Evolutionary conservation across 441 rosid genomes (phyloP), one percentile per base, ranked within the genome.

Genomic region (Euphorbia celastroides): DNA sequence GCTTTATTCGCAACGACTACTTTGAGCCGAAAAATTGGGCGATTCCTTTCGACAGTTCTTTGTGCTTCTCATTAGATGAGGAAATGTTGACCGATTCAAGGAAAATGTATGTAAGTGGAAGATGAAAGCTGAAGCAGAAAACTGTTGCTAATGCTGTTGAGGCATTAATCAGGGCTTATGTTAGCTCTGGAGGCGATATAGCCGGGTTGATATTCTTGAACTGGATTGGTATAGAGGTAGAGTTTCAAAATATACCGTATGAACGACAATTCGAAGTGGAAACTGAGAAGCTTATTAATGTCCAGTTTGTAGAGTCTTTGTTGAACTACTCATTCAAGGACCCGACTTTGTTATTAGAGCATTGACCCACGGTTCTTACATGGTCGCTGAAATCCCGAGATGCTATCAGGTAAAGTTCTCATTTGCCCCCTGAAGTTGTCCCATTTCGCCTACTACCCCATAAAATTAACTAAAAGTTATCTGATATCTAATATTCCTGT

Each of bases 331-430:
- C 76, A 20, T 94, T 94, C 64, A 62, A 55, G 32, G 88, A 94
- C 63, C 82, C 81, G 67, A 80, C 91, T 70, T 74, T 92, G 62
- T 72, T 94, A 55, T 86, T 94, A 26, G 98, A 77, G 99, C 99
- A 51, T 72, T 94, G 70, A 94, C 96, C 22, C 99, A 94, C 76
- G 98, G 96, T 55, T 94, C 99, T 44, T 92, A 81, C 76, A 88
- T 90, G 97, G 72, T 84, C 58, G 87, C 96, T n/a, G 96, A 90
- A 63, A 82, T 89, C 65, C 92, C 98, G 55, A 83, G 84, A 70
- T 92, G 98, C 70, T 94, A 92, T 80, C 96, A 94, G 92, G 97
- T 93, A 71, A 36, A 36, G 42, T 36, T 34, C 4, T 36, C 42
- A 1, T 36, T 36, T 36, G 2, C 42, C 12, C 12, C 11, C 12